Conservation (phyloP, 2,329 filamentous ascomycete species). For the Penicillium expansum region DNA sequence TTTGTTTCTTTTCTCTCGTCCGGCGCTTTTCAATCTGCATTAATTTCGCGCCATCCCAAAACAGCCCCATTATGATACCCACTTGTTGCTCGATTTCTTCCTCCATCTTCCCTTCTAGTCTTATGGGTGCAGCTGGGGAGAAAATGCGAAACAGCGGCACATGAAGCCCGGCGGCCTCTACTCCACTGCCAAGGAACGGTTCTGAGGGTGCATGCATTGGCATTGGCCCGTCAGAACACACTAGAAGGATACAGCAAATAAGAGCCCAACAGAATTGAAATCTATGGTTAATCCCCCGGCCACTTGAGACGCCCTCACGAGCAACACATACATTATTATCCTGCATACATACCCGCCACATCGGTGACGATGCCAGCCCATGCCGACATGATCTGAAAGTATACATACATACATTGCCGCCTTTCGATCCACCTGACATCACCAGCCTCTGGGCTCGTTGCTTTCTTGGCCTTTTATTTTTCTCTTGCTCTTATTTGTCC, state of each 20-base stretch:
- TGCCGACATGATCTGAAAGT: neutral
- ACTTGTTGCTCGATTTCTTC: slow-evolving; percentile 29
- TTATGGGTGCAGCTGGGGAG: slow-evolving; percentile 6
- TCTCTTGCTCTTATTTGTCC: neutral
- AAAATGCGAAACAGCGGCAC: neutral
- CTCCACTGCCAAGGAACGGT: neutral
- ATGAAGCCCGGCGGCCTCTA: neutral
- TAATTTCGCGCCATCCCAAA: slow-evolving; percentile 31
- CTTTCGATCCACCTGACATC: neutral
- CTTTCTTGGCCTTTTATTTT: neutral
- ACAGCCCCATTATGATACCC: slow-evolving; percentile 42
- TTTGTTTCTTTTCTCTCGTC: slow-evolving; percentile 11
- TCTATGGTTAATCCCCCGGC: slow-evolving; percentile 6
- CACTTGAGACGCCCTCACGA: slow-evolving; percentile 15
- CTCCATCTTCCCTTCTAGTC: slow-evolving; percentile 23
- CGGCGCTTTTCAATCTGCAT: slow-evolving; percentile 21
- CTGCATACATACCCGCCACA: slow-evolving; percentile 18
- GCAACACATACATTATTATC: slow-evolving; percentile 13
- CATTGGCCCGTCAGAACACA: neutral
- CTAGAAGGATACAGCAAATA: slow-evolving; percentile 9
- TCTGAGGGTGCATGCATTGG: slow-evolving; percentile 1
- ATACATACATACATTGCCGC: neutral
- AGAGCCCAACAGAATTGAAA: slow-evolving; percentile 9
- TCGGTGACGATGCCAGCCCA: neutral
- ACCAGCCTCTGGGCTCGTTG: neutral